Percentiles rank a stretch among this genome's conserved stretches.
phyloP scores from a whole-genome alignment of 768 basidiomycete genomes.

The Dioszegia aurantiaca region DNA sequence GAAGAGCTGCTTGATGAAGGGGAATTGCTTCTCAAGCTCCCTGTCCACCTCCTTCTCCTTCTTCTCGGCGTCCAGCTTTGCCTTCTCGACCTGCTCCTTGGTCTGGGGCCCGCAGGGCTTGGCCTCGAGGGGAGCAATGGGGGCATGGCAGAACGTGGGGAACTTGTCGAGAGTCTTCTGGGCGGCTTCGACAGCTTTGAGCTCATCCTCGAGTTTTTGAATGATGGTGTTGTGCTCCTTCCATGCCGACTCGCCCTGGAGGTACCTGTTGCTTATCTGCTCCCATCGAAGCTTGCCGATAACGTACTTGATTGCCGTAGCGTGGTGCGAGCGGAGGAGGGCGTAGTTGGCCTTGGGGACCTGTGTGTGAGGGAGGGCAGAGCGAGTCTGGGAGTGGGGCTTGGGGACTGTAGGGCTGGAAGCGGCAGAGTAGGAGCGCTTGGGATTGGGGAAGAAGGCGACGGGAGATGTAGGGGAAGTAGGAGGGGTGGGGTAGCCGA shows the following conservation, averaged over 20 bases:
- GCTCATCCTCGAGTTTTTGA: slow-evolving; percentile 36
- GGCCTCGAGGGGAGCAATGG: slow-evolving; percentile 22
- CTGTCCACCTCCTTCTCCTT: slow-evolving; percentile 25
- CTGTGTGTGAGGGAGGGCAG: not conserved
- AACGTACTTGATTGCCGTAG: slow-evolving; percentile 27
- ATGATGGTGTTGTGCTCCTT: slow-evolving; percentile 32
- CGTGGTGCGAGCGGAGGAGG: slow-evolving; percentile 34
- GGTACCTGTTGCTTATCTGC: slow-evolving; percentile 33
- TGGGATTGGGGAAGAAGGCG: not conserved
- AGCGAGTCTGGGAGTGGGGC: not conserved
- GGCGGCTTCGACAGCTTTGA: slow-evolving; percentile 30
- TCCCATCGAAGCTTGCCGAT: slow-evolving; percentile 43
- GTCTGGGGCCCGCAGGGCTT: slow-evolving; percentile 36
- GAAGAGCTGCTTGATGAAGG: slow-evolving; percentile 39
- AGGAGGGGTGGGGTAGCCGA: slow-evolving; percentile 30
- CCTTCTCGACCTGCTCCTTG: slow-evolving; percentile 30
- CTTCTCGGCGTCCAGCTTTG: slow-evolving; percentile 15
- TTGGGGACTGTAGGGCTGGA: slow-evolving; percentile 1
- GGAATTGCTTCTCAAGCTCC: slow-evolving; percentile 31
- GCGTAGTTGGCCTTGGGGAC: slow-evolving; percentile 27
- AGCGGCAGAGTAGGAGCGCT: not conserved
- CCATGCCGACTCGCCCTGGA: slow-evolving; percentile 37
- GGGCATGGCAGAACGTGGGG: slow-evolving; percentile 26
- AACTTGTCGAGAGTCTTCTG: slow-evolving; percentile 36
- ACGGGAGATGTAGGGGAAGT: slow-evolving; percentile 21